These are phyloP conservation scores for Pseudocercospora crystallina DNA, from an alignment of 2,329 filamentous ascomycete species.

Conservation along the genomic window DNA sequence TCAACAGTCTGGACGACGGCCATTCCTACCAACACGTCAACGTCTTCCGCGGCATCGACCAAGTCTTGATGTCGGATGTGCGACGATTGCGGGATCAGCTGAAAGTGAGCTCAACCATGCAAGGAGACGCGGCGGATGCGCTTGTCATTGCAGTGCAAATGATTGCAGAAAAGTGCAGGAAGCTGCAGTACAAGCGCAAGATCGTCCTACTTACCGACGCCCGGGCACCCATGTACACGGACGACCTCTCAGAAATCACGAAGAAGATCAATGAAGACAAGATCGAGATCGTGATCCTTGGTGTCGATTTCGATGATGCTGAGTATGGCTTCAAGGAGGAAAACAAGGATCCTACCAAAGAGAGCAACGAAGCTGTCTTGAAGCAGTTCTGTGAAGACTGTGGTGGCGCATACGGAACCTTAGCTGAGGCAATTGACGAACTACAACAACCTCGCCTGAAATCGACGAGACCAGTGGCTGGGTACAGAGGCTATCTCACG, in stretches of 20 bases:
- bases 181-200: slow-evolving; percentile 75
- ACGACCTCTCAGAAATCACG: slow-evolving; percentile 68
- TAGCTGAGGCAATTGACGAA: slow-evolving; percentile 80
- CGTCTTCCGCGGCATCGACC: slow-evolving; percentile 63
- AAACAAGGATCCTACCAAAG: slow-evolving; percentile 70
- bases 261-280: slow-evolving; percentile 71
- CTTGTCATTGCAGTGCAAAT: slow-evolving; percentile 83
- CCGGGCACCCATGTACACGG: slow-evolving; percentile 67
- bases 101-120: slow-evolving; percentile 64
- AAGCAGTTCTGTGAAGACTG: slow-evolving; percentile 66
- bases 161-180: slow-evolving; percentile 77
- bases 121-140: slow-evolving; percentile 82
- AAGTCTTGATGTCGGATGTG: slow-evolving; percentile 69
- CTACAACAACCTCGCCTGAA: slow-evolving; percentile 77
- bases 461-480: slow-evolving; percentile 69
- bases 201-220: slow-evolving; percentile 88
- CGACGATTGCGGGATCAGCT: slow-evolving; percentile 63
- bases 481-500: slow-evolving; percentile 75
- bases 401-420: slow-evolving; percentile 74
- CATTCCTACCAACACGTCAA: slow-evolving; percentile 79
- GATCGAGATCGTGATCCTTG: slow-evolving; percentile 78
- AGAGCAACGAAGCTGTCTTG: slow-evolving; percentile 71
- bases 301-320: slow-evolving; percentile 88
- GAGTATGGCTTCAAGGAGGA: slow-evolving; percentile 93
- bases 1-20: slow-evolving; percentile 65